Evolutionary conservation across 1,139 yeast genomes (phyloP).

Genomic region (Taphrina pruni): DNA sequence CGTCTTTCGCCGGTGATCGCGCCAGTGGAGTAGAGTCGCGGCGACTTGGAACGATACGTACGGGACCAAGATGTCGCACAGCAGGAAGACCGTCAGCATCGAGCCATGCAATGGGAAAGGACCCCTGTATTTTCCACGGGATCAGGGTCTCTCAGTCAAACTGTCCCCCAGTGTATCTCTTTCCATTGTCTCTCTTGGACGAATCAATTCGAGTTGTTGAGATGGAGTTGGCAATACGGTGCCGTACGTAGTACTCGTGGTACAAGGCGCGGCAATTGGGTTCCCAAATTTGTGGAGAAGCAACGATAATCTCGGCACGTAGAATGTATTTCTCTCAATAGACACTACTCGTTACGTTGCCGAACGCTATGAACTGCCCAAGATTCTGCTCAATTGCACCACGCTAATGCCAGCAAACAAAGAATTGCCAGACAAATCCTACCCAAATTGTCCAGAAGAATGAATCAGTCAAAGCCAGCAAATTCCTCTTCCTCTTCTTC

Average conservation of each 20-base stretch:
- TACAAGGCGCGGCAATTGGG: too few species aligned
- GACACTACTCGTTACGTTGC: not conserved
- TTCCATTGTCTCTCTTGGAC: not conserved
- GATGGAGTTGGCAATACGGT: not conserved
- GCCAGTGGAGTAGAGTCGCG: conserved; percentile 20
- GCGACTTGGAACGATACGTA: conserved; percentile 16
- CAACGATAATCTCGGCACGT: not conserved
- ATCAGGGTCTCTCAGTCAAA: too few species aligned
- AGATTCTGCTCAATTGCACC: too few species aligned
- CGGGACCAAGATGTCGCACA: conserved; percentile 14
- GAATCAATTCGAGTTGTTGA: not conserved
- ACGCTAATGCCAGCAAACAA: too few species aligned
- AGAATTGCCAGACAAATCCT: too few species aligned
- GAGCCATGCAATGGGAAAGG: not conserved
- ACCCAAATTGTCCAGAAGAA: too few species aligned
- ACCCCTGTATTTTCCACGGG: too few species aligned
- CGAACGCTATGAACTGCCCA: not conserved
- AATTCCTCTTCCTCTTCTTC: conserved; percentile 26
- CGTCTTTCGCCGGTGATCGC: conserved; percentile 25
- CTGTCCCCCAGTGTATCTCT: too few species aligned
- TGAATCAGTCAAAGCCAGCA: conserved; percentile 1
- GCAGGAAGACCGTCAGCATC: conserved; percentile 34
- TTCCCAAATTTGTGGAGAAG: too few species aligned
- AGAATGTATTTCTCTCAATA: too few species aligned
- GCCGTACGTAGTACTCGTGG: too few species aligned